phyloP scores from a whole-genome alignment of 139 green algal genomes.

The Marvania coccoides region DNA sequence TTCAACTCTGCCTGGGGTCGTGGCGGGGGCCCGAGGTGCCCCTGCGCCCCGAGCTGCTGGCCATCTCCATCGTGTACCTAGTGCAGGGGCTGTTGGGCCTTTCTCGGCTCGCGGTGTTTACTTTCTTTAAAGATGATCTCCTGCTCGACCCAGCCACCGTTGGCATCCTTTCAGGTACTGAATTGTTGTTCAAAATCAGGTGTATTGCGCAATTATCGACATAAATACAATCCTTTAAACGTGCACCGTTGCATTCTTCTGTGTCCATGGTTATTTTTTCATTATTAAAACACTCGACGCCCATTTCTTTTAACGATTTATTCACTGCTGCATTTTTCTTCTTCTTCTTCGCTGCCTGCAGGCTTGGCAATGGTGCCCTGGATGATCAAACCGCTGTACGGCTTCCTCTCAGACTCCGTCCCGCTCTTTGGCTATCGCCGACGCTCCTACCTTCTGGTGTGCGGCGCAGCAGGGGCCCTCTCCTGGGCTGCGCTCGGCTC shows the following conservation, averaged over 20 bases:
- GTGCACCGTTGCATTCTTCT: too few relatives aligned
- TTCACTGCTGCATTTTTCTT: too few relatives aligned
- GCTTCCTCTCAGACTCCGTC: slow-evolving; percentile 86
- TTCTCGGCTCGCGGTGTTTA: slow-evolving; percentile 75
- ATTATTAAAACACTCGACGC: too few relatives aligned
- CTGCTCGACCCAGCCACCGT: slow-evolving; percentile 76
- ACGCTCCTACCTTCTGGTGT: slow-evolving; percentile 78
- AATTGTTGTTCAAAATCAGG: not conserved
- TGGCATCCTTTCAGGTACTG: slow-evolving; percentile 2
- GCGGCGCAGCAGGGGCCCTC: slow-evolving; percentile 48
- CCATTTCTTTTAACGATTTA: too few relatives aligned
- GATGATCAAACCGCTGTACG: slow-evolving; percentile 93
- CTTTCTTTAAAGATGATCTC: slow-evolving; percentile 91
- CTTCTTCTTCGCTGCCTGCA: not conserved
- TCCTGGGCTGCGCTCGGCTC: slow-evolving; percentile 64
- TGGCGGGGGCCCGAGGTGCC: not conserved
- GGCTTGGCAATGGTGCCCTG: not conserved
- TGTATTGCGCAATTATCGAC: too few relatives aligned
- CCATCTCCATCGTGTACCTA: slow-evolving; percentile 75
- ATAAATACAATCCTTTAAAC: too few relatives aligned
- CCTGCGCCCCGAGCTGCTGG: not conserved
- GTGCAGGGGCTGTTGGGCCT: slow-evolving; percentile 92
- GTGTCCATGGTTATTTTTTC: too few relatives aligned
- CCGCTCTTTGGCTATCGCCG: slow-evolving; percentile 88
- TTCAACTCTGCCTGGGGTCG: not conserved